Evolutionary conservation across 2,329 filamentous ascomycete species (phyloP), one percentile per base, ranked within the genome.

Genomic region (Phialophora macrospora): DNA sequence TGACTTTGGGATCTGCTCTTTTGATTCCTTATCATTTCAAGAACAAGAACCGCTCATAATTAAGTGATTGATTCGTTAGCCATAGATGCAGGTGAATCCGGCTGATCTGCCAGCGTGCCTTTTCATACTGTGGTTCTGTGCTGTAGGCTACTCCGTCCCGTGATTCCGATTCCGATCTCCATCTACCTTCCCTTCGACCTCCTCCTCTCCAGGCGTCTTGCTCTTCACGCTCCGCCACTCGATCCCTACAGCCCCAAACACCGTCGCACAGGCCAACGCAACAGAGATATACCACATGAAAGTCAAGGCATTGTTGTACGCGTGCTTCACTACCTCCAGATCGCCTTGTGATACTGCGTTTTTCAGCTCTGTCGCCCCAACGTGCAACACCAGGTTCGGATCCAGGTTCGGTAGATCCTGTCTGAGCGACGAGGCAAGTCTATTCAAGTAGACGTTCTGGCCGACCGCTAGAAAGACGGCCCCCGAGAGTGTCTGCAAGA

Each of bases 401-500:
- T 63, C 52, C 24, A 64, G 4, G 14, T 64, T 60, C 8, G 74
- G 68, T n/a, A 71, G 14, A 32, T 14, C 28, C 24, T 63, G 58
- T 6, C 24, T 14, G 4, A 64, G 20, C 51, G 62, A 54, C 63
- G 70, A 26, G 71, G 52, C 24, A 60, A 75, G 72, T 22, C 58
- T 70, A 62, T 72, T 74, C 44, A 57, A 69, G 56, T 73, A 75
- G 28, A 73, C 73, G 52, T 72, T 68, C 30, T 74, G 73, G 24
- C 72, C 74, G 9, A 76, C 67, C 2, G 75, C 71, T 12, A 77
- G 67, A 41, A 70, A 74, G 6, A 74, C 70, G 0, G 77, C 72
- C 2, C 63, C 74, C 11, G 74, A 71, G 3, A 80, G 70, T 55
- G 76, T 77, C 59, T 79, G 77, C 51, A 66, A 68, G 57, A 74